Evolutionary conservation across 2,329 filamentous ascomycete genomes (phyloP), one percentile per base, ranked within the genome.

Genomic region (Botryotinia narcissicola): DNA sequence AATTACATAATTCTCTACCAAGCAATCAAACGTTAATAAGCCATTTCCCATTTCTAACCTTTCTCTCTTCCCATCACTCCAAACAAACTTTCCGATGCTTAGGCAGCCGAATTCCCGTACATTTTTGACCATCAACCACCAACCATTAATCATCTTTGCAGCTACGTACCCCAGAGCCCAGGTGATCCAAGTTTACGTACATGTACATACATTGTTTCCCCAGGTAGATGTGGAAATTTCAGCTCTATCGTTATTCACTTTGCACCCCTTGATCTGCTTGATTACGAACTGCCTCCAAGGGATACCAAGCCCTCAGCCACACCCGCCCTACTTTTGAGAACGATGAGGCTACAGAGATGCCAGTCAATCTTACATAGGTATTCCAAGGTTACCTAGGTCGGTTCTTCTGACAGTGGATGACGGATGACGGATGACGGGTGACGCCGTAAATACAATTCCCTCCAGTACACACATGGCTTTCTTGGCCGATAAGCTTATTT

Each of bases 291-390:
- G 12, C 63, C 35, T 42, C 48, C 25, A 54, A 54, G n/a, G 46
- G 40, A 57, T 42, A 57, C 66, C 66, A 68, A 68, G 46, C 16
- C 64, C 46, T 68, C 66, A 69, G 66, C 66, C 66, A 69, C 66
- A 32, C 66, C 25, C 37, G 48, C 66, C 66, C 37, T 57, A 57
- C 66, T 68, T 68, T 57, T 14, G 25, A 40, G 10, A 42, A 57
- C 5, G 35, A 42, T 69, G 66, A 69, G 66, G 66, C 48, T 68
- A 32, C 66, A 57, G 48, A 57, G 66, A 18, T 35, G 46, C 16
- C 46, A 40, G 12, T 54, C 46, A n/a, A 54, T 54, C 48, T 54
- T 57, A 10, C n/a, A n/a, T n/a, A n/a, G n/a, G n/a, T n/a, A n/a
- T n/a, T n/a, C n/a, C n/a, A n/a, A n/a, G n/a, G n/a, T 35, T 35